Evolutionary conservation across 768 basidiomycete species (phyloP), one percentile per base, ranked within the genome.

Genomic region (Gelatoporia subvermispora): DNA sequence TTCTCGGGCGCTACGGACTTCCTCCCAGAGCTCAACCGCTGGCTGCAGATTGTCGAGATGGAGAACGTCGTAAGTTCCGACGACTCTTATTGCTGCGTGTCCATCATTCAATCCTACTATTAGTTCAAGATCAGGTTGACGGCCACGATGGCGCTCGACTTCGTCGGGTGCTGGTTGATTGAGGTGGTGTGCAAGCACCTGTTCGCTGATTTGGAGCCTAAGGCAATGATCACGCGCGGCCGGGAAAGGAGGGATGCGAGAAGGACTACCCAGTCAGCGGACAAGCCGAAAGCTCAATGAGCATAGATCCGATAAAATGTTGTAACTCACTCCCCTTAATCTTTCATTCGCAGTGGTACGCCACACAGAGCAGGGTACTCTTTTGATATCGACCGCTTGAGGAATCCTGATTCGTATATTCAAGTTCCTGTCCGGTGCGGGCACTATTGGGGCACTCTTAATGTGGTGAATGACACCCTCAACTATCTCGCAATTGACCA

Each of bases 11-110:
- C 95, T 4, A 93, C 90, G 1, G 93, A 99, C 64, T 87, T 99
- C 57, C 73, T 96, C 63, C 96, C 96, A 2, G 96, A 99, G 69
- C 62, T 96, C 51, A 98, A 95, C 63, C 74, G 90, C 22, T 98
- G 96, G 95, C 75, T 99, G 40, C 96, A 98, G 66, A 85, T 98
- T 37, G 93, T 96, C 21, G 91, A 88, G 65, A 94, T 99, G 95
- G 68, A 82, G 39, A 60, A 60, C 8, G 55, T 71, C 25, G 94
- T 96, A 59, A 52, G 92, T 80, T 4, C 16, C 3, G 22, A 22
- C 21, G 8, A 16, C 17, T 16, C 24, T 40, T n/a, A 31, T 24
- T 54, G 20, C 55, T 20, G 38, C 15, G 21, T 22, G n/a, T 45
- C 17, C 28, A 49, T 45, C 10, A 41, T 25, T 45, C 16, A 39